phyloP scores from a whole-genome alignment of 2,329 filamentous ascomycete species.

The Mariannaea elegans region DNA sequence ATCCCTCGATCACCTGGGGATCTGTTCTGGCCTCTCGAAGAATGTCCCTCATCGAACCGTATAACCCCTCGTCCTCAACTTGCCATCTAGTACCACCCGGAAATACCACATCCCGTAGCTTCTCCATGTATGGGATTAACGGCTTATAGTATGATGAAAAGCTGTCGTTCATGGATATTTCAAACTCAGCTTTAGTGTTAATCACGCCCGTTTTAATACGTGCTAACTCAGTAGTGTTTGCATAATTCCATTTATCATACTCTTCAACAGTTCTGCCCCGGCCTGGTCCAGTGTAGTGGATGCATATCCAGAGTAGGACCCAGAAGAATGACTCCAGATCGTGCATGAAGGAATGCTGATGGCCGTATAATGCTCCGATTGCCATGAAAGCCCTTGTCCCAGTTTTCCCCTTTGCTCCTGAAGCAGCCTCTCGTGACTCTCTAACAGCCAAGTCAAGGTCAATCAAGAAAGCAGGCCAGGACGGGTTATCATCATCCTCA shows the following conservation, averaged over 20 bases:
- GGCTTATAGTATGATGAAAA: too few relatives aligned
- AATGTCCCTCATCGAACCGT: too few relatives aligned
- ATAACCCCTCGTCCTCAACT: too few relatives aligned
- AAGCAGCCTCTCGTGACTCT: conserved; percentile 43
- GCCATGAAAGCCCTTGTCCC: conserved; percentile 58
- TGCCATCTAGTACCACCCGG: too few relatives aligned
- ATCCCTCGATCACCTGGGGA: too few relatives aligned
- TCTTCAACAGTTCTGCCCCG: conserved; percentile 8
- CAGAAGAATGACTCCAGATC: conserved; percentile 56
- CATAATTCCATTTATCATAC: conserved; percentile 33
- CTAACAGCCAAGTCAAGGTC: conserved; percentile 52
- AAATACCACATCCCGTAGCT: too few relatives aligned
- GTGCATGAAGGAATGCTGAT: conserved; percentile 54
- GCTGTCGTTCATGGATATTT: too few relatives aligned
- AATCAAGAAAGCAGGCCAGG: conserved; percentile 51
- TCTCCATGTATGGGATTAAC: too few relatives aligned
- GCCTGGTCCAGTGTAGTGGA: conserved; percentile 47
- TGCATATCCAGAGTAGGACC: conserved; percentile 57
- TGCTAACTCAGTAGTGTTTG: background rate
- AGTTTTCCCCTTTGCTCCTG: conserved; percentile 52
- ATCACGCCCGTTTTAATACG: too few relatives aligned
- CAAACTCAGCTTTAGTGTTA: too few relatives aligned
- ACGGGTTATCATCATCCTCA: conserved; percentile 50
- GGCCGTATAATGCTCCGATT: conserved; percentile 51
- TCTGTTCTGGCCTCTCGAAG: too few relatives aligned